These are phyloP conservation scores for Paecilomyces variotii DNA, from an alignment of 2,329 filamentous ascomycete species.

Conservation along the genomic window DNA sequence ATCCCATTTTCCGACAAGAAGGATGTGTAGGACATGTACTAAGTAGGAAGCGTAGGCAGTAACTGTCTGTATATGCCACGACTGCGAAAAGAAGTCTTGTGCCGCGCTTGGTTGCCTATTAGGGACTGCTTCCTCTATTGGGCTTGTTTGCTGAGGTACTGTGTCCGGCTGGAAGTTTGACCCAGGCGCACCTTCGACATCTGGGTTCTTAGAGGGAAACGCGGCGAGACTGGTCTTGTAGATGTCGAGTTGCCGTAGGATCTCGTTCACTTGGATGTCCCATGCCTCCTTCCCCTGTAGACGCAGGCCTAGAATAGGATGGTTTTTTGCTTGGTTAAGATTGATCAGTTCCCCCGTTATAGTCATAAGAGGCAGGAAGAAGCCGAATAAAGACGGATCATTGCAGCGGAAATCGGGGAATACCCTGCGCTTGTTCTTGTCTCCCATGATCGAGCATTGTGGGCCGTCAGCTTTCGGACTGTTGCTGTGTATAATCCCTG, in stretches of 20 bases:
- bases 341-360: conserved; percentile 89
- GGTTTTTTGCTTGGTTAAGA: conserved; percentile 78
- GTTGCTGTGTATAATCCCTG: conserved; percentile 61
- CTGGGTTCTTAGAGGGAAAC: conserved; percentile 30
- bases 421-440: conserved; percentile 43
- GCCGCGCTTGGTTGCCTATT: conserved; percentile 59
- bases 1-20: conserved; percentile 89
- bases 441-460: conserved; percentile 73
- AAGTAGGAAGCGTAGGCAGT: conserved; percentile 86
- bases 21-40: conserved; percentile 87
- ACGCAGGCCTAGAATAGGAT: conserved; percentile 71
- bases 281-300: conserved; percentile 69
- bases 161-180: conserved; percentile 28
- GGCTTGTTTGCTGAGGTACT: conserved; percentile 30
- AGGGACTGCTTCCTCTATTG: conserved; percentile 22
- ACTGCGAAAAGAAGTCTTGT: conserved; percentile 67
- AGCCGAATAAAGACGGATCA: conserved; percentile 63
- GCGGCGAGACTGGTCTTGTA: conserved; percentile 70
- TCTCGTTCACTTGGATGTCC: conserved; percentile 71
- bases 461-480: conserved; percentile 57
- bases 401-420: neutral
- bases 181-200: neutral
- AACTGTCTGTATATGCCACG: conserved; percentile 76
- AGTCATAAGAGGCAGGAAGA: conserved; percentile 85
- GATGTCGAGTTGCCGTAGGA: conserved; percentile 67